phyloP scores from a whole-genome alignment of 495 filamentous ascomycete species.

The Oleoguttula mirabilis region DNA sequence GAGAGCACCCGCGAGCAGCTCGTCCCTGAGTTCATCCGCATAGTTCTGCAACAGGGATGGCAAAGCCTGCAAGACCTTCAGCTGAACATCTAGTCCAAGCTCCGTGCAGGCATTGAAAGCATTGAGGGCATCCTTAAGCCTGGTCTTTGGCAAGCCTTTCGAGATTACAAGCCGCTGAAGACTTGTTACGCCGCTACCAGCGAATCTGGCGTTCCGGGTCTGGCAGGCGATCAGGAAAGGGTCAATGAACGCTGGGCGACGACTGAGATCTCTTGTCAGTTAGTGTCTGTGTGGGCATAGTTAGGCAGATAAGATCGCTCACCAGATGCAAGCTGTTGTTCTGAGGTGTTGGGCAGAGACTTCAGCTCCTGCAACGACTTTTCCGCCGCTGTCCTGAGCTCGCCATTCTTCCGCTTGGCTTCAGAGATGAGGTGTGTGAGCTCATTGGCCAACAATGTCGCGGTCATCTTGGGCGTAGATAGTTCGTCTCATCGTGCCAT shows the following conservation, averaged over 20 bases:
- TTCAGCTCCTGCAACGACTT: conserved; percentile 88
- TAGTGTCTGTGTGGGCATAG: conserved; percentile 13
- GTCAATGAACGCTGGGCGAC: conserved; percentile 69
- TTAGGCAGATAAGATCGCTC: conserved; percentile 23
- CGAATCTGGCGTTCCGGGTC: conserved; percentile 79
- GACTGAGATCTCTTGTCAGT: conserved; percentile 59
- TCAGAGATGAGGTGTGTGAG: conserved; percentile 88
- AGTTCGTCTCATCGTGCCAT: neutral
- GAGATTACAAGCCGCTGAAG: conserved; percentile 78
- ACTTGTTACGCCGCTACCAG: conserved; percentile 72
- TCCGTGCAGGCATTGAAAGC: conserved; percentile 71
- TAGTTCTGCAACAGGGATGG: conserved; percentile 91
- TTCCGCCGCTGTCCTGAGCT: conserved; percentile 83
- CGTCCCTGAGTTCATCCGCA: conserved; percentile 63
- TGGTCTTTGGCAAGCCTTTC: conserved; percentile 56
- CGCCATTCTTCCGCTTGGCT: conserved; percentile 82
- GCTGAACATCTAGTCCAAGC: conserved; percentile 72
- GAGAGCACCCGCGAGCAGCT: conserved; percentile 66
- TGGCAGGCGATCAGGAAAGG: conserved; percentile 88
- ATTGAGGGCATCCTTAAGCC: conserved; percentile 72
- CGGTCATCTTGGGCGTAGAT: conserved; percentile 51
- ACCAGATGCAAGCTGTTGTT: conserved; percentile 79
- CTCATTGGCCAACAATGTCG: conserved; percentile 80
- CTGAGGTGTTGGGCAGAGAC: conserved; percentile 58
- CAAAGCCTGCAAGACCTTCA: conserved; percentile 89